phyloP scores from a whole-genome alignment of 1,284 basidiomycete species.

The Chalciporus sp. region DNA sequence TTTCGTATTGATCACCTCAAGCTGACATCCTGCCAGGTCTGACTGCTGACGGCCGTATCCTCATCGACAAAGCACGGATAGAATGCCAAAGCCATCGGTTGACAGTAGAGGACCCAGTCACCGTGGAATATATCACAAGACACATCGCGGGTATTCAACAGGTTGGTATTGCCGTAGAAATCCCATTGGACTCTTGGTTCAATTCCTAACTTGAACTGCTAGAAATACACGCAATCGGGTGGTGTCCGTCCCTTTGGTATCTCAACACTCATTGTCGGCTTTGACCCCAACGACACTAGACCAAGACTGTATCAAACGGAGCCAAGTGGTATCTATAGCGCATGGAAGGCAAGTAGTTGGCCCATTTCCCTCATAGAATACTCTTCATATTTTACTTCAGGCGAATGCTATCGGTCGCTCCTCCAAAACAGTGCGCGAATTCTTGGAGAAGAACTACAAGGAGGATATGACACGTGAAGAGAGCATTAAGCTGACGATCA shows the following conservation, averaged over 20 bases:
- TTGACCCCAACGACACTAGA: slow-evolving; percentile 89
- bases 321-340: slow-evolving; percentile 96
- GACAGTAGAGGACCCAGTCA: slow-evolving; percentile 98
- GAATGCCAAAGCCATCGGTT: slow-evolving; percentile 98
- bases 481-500: slow-evolving; percentile 93
- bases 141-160: slow-evolving; percentile 98
- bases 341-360: slow-evolving; percentile 85
- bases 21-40: slow-evolving; percentile 61
- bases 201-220: not conserved
- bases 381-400: slow-evolving; percentile 42
- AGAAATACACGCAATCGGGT: slow-evolving; percentile 98
- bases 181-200: not conserved
- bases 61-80: slow-evolving; percentile 97
- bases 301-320: slow-evolving; percentile 97
- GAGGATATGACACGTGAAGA: slow-evolving; percentile 89
- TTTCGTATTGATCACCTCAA: slow-evolving; percentile 3
- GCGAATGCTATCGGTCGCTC: slow-evolving; percentile 98
- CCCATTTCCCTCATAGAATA: slow-evolving; percentile 1
- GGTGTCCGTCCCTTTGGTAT: slow-evolving; percentile 99
- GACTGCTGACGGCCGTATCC: slow-evolving; percentile 95
- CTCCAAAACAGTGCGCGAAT: slow-evolving; percentile 98
- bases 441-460: slow-evolving; percentile 97
- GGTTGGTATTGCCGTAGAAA: slow-evolving; percentile 45
- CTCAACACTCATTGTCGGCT: slow-evolving; percentile 95
- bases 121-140: slow-evolving; percentile 97